Conservation (phyloP, 208 protist genomes). For the Plasmodiophora brassicae region DNA sequence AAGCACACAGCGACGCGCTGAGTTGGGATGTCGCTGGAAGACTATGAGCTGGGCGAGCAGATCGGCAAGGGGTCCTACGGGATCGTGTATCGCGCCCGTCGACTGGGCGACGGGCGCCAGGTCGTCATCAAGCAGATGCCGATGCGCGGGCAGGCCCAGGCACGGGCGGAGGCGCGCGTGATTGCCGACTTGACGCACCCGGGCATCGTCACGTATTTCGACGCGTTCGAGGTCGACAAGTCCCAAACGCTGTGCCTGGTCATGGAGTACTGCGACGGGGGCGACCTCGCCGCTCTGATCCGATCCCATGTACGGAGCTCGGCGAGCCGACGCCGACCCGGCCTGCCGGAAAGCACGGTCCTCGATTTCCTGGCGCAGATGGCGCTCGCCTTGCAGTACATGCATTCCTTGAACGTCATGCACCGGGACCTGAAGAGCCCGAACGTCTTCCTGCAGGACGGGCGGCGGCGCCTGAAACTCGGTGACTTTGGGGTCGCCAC, state of each 20-base stretch:
- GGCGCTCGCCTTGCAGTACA: constrained; percentile 29
- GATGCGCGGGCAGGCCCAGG: background rate
- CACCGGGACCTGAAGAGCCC: constrained; percentile 53
- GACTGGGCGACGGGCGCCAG: background rate
- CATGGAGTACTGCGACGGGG: constrained; percentile 45
- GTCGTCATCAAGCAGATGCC: constrained; percentile 38
- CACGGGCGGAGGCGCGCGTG: constrained; percentile 23
- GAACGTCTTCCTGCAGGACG: constrained; percentile 44
- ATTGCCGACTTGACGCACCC: background rate
- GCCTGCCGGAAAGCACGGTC: constrained; percentile 34
- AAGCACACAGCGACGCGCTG: too few species aligned
- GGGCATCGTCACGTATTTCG: constrained; percentile 32
- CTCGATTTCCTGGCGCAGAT: constrained; percentile 46
- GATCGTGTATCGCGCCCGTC: constrained; percentile 5
- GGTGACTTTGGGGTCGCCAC: constrained; percentile 48
- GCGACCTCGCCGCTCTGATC: constrained; percentile 34
- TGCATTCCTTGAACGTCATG: constrained; percentile 39
- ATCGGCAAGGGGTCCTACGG: constrained; percentile 40
- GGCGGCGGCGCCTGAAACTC: constrained; percentile 18
- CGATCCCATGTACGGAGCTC: too few species aligned
- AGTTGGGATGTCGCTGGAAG: background rate
- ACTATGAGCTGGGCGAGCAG: background rate
- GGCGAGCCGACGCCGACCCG: background rate
- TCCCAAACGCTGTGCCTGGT: constrained; percentile 37
- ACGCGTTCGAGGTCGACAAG: constrained; percentile 4